A percentile compares a stretch with the other conserved stretches of the same genome.
phyloP scores from a whole-genome alignment of 352 stramenopile genomes.

The Plasmopara viticola region DNA sequence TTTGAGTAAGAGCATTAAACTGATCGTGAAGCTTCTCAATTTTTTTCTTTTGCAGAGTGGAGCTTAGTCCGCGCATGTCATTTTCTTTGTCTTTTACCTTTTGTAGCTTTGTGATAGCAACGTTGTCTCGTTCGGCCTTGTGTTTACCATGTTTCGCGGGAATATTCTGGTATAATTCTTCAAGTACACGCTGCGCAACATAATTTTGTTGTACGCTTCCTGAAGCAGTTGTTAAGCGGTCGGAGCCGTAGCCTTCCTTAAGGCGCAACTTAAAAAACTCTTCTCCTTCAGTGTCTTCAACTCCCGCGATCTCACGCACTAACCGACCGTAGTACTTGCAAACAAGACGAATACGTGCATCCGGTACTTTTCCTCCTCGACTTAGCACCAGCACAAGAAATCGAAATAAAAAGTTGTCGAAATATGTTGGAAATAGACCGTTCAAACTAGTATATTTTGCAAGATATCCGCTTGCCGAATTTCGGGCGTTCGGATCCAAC shows the following conservation, averaged over 20 bases:
- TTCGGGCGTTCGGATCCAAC: conserved; percentile 80
- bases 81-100: conserved; percentile 65
- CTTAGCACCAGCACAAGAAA: conserved; percentile 85
- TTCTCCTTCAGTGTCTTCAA: conserved; percentile 86
- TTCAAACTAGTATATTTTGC: conserved; percentile 67
- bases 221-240: conserved; percentile 40
- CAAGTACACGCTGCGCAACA: conserved; percentile 68
- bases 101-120: conserved; percentile 37
- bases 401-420: conserved; percentile 84
- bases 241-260: conserved; percentile 77
- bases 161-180: conserved; percentile 51
- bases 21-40: conserved; percentile 80
- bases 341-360: conserved; percentile 90
- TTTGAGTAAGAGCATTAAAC: conserved; percentile 68
- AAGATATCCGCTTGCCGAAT: conserved; percentile 87
- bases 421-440: conserved; percentile 77
- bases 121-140: conserved; percentile 29
- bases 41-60: conserved; percentile 74
- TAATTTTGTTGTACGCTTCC: conserved; percentile 42
- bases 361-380: conserved; percentile 78
- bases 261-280: conserved; percentile 86
- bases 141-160: conserved; percentile 38
- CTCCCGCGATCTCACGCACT: conserved; percentile 86
- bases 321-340: conserved; percentile 91
- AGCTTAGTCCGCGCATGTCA: conserved; percentile 62